Base-by-base conservation (phyloP, 805 yeast species). In the Hanseniaspora occidentalis region DNA sequence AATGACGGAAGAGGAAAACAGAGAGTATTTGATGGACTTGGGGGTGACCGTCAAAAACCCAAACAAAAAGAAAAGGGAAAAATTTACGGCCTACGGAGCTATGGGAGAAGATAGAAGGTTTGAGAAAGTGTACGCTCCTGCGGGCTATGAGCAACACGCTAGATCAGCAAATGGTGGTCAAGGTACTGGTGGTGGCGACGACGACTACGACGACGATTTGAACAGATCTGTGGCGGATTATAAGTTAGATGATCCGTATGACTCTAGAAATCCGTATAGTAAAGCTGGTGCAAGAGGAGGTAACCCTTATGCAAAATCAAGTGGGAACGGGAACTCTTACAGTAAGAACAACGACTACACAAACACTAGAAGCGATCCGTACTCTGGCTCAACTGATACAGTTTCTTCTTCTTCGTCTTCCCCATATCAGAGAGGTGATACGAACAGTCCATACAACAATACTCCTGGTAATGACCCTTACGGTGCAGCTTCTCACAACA, bases 41-140 rank as follows among this genome's bases (percentile, higher is more conserved):
- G 76, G 75, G 34, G 57, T 71, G 19, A 52, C 64, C 3, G 60
- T 64, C 14, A 69, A 64, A 43, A 56, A 52, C 29, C 50, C 58
- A 11, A 57, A 54, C 2, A 56, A 50, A 35, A 60, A 53, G 34
- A 56, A 64, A 44, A 61, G 62, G 45, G 62, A 64, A 46, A 62
- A 66, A 45, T 66, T 73, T 54, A 61, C 66, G 23, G 75, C 75
- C 4, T 73, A 71, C 46, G 61, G 67, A 1, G 61, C 63, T 20
- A 68, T 58, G 50, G 72, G 77, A 5, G 61, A 61, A 42, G 70
- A 67, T 19, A 60, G 57, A 38, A 52, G 56, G 3, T 51, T 54
- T 26, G 57, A 58, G 38, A 56, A 56, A 35, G 54, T 57, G 23
- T 62, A 58, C 43, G 67, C 69, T 1, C 70, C 70, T 14, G 53